Conservation (phyloP, 2,329 filamentous ascomycete genomes). For the Cytospora piceicola region DNA sequence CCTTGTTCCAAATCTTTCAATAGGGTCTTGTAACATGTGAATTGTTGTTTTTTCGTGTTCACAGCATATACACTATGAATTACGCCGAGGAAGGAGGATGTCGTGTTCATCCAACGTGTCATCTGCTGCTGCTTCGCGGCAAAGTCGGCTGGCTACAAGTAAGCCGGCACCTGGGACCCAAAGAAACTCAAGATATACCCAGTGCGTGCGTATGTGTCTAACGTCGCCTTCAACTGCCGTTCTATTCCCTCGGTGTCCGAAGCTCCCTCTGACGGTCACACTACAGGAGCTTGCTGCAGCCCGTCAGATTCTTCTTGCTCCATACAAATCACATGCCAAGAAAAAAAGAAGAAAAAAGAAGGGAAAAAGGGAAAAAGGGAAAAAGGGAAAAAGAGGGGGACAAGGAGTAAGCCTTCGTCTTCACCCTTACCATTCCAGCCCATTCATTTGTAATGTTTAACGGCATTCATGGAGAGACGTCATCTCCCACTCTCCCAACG, state of each 20-base stretch:
- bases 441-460: background rate
- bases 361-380: too few relatives aligned
- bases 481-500: background rate
- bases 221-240: background rate
- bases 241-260: background rate
- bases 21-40: background rate
- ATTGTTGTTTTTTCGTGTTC: background rate
- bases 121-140: slow-evolving; percentile 9
- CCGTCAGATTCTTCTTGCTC: slow-evolving; percentile 15
- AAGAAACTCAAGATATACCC: background rate
- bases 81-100: background rate
- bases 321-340: background rate
- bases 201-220: background rate
- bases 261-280: background rate
- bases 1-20: background rate
- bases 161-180: slow-evolving; percentile 1
- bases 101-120: slow-evolving; percentile 3
- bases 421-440: background rate
- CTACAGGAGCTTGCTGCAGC: background rate
- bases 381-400: too few relatives aligned
- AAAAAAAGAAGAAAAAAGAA: too few relatives aligned
- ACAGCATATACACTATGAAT: background rate
- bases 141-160: slow-evolving; percentile 2
- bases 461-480: background rate
- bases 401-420: background rate